Percentiles rank a stretch among this genome's conserved stretches.
These are phyloP conservation scores for Xylaria intraflava DNA, from an alignment of 495 filamentous ascomycete species.

Conservation along the genomic window DNA sequence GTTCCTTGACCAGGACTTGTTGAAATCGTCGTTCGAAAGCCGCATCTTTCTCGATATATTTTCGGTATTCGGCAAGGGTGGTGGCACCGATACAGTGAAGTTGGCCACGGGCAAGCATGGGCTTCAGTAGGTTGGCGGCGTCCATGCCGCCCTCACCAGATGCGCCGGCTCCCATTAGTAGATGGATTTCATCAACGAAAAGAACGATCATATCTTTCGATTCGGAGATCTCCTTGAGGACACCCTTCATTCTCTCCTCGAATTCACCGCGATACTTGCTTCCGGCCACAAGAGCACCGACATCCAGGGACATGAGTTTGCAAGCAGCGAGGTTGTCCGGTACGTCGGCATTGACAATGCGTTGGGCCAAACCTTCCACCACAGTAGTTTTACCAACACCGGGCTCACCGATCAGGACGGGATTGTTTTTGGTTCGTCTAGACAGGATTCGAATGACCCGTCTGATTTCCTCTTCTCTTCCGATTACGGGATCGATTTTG, in stretches of 20 bases:
- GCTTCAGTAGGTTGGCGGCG: slow-evolving; percentile 93
- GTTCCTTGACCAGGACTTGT: slow-evolving; percentile 93
- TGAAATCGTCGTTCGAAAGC: slow-evolving; percentile 98
- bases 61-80: slow-evolving; percentile 89
- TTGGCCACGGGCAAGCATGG: slow-evolving; percentile 89
- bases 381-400: slow-evolving; percentile 99
- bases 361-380: slow-evolving; percentile 89
- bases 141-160: slow-evolving; percentile 98
- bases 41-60: slow-evolving; percentile 98
- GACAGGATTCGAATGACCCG: slow-evolving; percentile 90
- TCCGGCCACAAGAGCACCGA: slow-evolving; percentile 88
- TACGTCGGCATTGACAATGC: slow-evolving; percentile 93
- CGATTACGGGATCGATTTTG: slow-evolving; percentile 97
- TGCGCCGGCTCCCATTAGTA: slow-evolving; percentile 93
- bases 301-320: slow-evolving; percentile 88
- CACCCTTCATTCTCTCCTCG: slow-evolving; percentile 97
- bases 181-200: slow-evolving; percentile 97
- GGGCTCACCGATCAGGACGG: slow-evolving; percentile 86
- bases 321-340: slow-evolving; percentile 93
- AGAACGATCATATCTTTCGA: slow-evolving; percentile 96
- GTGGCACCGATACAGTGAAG: slow-evolving; percentile 97
- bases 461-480: slow-evolving; percentile 92
- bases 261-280: slow-evolving; percentile 98
- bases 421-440: slow-evolving; percentile 96
- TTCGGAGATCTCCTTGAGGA: slow-evolving; percentile 92